These are phyloP conservation scores for Globisporangium uncinulatum DNA, from an alignment of 352 stramenopile genomes.

Conservation along the genomic window DNA sequence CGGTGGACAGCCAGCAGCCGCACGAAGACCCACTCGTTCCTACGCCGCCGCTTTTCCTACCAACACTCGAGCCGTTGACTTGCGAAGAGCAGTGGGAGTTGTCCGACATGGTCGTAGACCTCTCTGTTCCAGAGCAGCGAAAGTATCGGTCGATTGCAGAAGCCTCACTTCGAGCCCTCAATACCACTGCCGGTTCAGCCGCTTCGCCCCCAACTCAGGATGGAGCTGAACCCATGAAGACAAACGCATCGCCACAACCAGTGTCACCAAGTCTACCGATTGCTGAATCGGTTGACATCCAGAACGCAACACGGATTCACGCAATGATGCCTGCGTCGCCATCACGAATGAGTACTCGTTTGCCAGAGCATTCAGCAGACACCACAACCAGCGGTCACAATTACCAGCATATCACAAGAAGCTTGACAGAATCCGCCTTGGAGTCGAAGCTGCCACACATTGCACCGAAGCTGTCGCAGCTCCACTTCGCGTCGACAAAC, in stretches of 20 bases:
- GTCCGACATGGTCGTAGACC: slow-evolving; percentile 50
- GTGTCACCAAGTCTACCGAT: neutral
- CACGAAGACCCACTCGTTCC: neutral
- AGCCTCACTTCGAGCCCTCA: slow-evolving; percentile 25
- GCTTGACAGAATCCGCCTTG: slow-evolving; percentile 17
- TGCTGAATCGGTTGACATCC: neutral
- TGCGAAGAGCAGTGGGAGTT: slow-evolving; percentile 53
- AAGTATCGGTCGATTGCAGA: slow-evolving; percentile 37
- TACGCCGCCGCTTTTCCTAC: slow-evolving; percentile 13
- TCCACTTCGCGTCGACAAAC: slow-evolving; percentile 4
- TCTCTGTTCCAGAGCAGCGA: slow-evolving; percentile 44
- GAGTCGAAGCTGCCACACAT: neutral
- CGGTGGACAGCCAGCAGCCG: neutral
- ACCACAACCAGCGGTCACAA: slow-evolving; percentile 11
- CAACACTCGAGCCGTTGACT: slow-evolving; percentile 26
- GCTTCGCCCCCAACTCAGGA: slow-evolving; percentile 20
- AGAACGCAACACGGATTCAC: neutral
- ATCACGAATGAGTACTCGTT: slow-evolving; percentile 5
- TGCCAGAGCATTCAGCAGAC: slow-evolving; percentile 13
- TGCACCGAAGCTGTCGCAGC: slow-evolving; percentile 1
- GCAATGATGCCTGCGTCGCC: neutral
- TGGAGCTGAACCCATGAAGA: slow-evolving; percentile 3
- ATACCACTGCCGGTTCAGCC: slow-evolving; percentile 16
- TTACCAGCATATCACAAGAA: slow-evolving; percentile 30
- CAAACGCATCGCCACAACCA: neutral